Base-by-base conservation (phyloP, 805 yeast genomes). In the Saturnispora diversa region DNA sequence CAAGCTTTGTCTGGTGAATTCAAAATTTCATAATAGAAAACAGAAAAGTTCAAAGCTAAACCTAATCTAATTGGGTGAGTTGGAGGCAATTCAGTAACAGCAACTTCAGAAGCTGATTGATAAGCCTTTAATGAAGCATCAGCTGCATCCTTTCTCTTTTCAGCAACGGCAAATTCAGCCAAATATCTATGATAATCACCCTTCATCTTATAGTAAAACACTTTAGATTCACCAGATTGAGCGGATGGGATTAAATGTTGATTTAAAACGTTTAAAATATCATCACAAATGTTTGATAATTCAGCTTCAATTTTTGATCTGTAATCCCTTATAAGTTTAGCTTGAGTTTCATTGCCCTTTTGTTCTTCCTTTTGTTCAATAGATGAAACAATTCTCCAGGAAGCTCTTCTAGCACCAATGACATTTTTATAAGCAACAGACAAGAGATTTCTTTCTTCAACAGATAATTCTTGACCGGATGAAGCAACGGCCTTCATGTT, bases 161-260 rank as follows among this genome's bases (percentile, higher is more conserved):
- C 97, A 50, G 84, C 78, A 56, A 79, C 74, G 48, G 97, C 90
- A 61, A 90, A 92, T 72, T 90, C 98, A 49, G 97, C 97, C 69
- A 90, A 76, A 69, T 90, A 90, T 74, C 98, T 95, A 74, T 88
- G 95, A 75, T 90, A 90, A 68, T 90, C 98, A 75, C 97, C 98
- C 74, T 90, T 90, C 97, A 90, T 90, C 77, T 90, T 90, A 73
- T 85, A 87, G 76, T 90, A 90, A 69, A 90, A 90, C 43, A 90
- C 97, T 75, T 90, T 87, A 38, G 96, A 87, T 70, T 92, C 98
- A 59, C 97, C 97, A 51, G 95, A 78, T 63, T 82, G 85, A 49
- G 97, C 97, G 49, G 90, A 74, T 53, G 96, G 88, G 58, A 90
- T 86, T 66, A 90, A 80, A 66, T 87, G 94, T 57, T 84, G 74